These are phyloP conservation scores for Paracoccidioides lutzii DNA, from an alignment of 2,329 filamentous ascomycete genomes.

Conservation along the genomic window DNA sequence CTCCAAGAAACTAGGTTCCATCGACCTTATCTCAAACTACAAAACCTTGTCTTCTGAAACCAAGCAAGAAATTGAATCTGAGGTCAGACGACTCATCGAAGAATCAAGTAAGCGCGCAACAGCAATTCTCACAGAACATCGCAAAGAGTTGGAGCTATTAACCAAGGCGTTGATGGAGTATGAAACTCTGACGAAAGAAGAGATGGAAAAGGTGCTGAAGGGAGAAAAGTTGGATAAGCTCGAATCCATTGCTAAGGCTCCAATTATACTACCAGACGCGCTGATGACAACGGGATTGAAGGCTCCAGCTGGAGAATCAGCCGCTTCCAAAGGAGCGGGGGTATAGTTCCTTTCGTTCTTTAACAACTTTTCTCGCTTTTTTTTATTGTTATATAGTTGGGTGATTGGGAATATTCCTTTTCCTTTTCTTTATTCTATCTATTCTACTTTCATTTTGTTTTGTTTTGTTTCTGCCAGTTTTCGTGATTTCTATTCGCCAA, in stretches of 20 bases:
- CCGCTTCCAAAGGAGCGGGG: slow-evolving; percentile 12
- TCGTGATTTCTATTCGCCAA: neutral
- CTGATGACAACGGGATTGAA: slow-evolving; percentile 16
- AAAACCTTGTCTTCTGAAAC: slow-evolving; percentile 72
- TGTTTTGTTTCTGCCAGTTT: neutral
- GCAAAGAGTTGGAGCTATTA: slow-evolving; percentile 74
- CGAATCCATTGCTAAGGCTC: slow-evolving; percentile 34
- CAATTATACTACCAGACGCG: slow-evolving; percentile 55
- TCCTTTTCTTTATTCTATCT: neutral
- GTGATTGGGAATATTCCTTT: neutral
- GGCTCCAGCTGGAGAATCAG: slow-evolving; percentile 13
- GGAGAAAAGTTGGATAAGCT: slow-evolving; percentile 71
- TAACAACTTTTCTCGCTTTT: neutral
- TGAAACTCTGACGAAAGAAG: slow-evolving; percentile 77
- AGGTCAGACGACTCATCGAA: slow-evolving; percentile 74
- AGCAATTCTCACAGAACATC: slow-evolving; percentile 57
- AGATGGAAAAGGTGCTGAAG: slow-evolving; percentile 79
- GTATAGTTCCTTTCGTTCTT: neutral
- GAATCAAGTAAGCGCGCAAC: slow-evolving; percentile 65
- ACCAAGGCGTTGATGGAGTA: slow-evolving; percentile 87
- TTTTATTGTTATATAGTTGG: neutral
- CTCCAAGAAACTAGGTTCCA: slow-evolving; percentile 74
- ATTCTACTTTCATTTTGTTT: neutral
- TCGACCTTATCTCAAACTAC: slow-evolving; percentile 75
- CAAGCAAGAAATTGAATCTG: slow-evolving; percentile 70